These are phyloP conservation scores for Pestalotiopsis sp. DNA, from an alignment of 2,329 filamentous ascomycete species.

Conservation along the genomic window DNA sequence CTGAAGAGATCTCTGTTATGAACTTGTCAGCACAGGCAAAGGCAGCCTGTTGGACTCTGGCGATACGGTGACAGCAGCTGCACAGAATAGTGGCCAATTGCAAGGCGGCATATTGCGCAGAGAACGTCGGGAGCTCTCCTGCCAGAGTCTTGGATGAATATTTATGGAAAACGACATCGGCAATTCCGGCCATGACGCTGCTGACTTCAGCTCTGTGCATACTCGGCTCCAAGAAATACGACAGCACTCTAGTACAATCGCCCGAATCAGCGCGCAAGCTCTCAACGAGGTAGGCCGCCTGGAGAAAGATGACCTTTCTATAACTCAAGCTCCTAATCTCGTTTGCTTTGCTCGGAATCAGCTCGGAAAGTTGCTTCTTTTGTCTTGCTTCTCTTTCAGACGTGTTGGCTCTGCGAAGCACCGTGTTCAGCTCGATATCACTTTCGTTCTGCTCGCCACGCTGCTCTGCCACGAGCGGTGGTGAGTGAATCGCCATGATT, in stretches of 20 bases:
- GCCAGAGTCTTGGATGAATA: slow-evolving; percentile 78
- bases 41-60: slow-evolving; percentile 87
- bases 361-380: slow-evolving; percentile 74
- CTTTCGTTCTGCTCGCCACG: slow-evolving; percentile 90
- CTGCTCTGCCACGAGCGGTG: slow-evolving; percentile 84
- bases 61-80: slow-evolving; percentile 90
- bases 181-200: slow-evolving; percentile 66
- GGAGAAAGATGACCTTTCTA: slow-evolving; percentile 88
- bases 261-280: slow-evolving; percentile 83
- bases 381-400: slow-evolving; percentile 77
- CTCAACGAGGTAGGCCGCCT: slow-evolving; percentile 87
- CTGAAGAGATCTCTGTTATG: slow-evolving; percentile 81
- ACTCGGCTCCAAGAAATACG: slow-evolving; percentile 94
- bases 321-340: slow-evolving; percentile 86
- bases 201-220: slow-evolving; percentile 67
- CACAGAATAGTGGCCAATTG: slow-evolving; percentile 86
- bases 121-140: slow-evolving; percentile 75
- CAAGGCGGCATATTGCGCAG: slow-evolving; percentile 86
- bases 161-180: slow-evolving; percentile 71
- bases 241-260: slow-evolving; percentile 85
- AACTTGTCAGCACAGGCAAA: slow-evolving; percentile 83
- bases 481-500: slow-evolving; percentile 83
- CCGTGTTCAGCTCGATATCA: slow-evolving; percentile 94
- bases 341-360: slow-evolving; percentile 74
- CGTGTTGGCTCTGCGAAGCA: slow-evolving; percentile 83